Evolutionary conservation across 306 rosid genomes (phyloP).

Genomic region (Prunus armeniaca): DNA sequence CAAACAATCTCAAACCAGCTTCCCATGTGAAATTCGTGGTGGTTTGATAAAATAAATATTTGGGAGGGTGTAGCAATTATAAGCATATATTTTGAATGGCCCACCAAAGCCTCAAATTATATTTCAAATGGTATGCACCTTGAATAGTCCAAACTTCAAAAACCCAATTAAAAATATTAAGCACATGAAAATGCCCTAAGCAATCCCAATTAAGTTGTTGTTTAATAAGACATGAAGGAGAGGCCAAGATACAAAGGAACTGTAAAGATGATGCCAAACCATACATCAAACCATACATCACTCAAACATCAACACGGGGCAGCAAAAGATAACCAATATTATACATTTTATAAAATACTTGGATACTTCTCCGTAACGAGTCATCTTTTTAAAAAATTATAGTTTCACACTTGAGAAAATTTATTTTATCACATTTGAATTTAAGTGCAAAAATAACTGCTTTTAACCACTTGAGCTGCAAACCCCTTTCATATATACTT

Average conservation of each 20-base stretch:
- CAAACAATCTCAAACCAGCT: background rate
- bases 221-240: background rate
- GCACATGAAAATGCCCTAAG: background rate
- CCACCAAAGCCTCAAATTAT: background rate
- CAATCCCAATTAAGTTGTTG: background rate
- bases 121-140: background rate
- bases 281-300: background rate
- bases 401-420: no score
- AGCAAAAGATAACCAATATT: background rate
- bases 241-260: conserved; percentile 1
- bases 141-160: background rate
- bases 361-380: no score
- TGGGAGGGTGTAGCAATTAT: background rate
- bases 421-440: no score
- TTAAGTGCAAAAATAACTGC: no score
- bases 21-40: conserved; percentile 7
- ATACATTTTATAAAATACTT: no score
- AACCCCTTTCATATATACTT: no score
- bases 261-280: conserved; percentile 1
- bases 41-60: background rate
- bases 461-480: no score
- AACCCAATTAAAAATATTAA: background rate
- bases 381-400: no score
- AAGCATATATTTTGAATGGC: background rate
- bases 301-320: background rate